A percentile compares a stretch with the other conserved stretches of the same genome.
Conservation (phyloP, 768 basidiomycete genomes). For the Baorangia bicolor region DNA sequence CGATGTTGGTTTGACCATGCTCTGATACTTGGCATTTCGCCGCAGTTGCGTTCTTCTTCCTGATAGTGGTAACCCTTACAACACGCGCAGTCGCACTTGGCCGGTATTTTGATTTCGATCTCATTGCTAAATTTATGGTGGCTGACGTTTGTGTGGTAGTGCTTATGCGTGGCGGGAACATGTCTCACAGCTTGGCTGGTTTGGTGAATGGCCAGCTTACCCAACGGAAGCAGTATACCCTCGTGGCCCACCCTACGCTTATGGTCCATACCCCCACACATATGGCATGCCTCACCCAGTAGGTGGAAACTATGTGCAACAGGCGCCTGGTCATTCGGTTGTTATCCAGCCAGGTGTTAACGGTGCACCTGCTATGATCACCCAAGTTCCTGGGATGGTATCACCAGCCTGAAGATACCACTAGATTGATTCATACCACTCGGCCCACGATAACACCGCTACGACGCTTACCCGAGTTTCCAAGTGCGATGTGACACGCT, state of each 20-base stretch:
- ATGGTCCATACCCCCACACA: slow-evolving; percentile 35
- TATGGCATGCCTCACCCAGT: slow-evolving; percentile 17
- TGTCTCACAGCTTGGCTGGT: slow-evolving; percentile 70
- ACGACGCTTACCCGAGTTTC: background rate
- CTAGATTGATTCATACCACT: background rate
- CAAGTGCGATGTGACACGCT: background rate
- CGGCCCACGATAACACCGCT: background rate
- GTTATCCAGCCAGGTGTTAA: slow-evolving; percentile 66
- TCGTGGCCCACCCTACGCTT: slow-evolving; percentile 24
- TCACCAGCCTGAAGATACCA: slow-evolving; percentile 15
- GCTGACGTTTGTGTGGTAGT: slow-evolving; percentile 9
- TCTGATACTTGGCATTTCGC: background rate
- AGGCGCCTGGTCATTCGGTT: slow-evolving; percentile 59
- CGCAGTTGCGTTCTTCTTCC: slow-evolving; percentile 47
- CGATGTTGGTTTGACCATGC: background rate
- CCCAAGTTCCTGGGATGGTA: slow-evolving; percentile 49
- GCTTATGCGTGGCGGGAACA: slow-evolving; percentile 34
- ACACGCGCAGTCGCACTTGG: slow-evolving; percentile 35
- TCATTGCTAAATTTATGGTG: background rate
- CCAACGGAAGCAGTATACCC: slow-evolving; percentile 26
- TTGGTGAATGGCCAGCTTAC: slow-evolving; percentile 67
- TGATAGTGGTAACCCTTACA: slow-evolving; percentile 57
- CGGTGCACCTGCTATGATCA: slow-evolving; percentile 59
- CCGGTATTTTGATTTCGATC: slow-evolving; percentile 19
- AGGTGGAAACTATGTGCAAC: slow-evolving; percentile 43